A percentile compares a stretch with the other conserved stretches of the same genome.
Conservation (phyloP, 345 rosid genomes). For the Salix suchowensis region DNA sequence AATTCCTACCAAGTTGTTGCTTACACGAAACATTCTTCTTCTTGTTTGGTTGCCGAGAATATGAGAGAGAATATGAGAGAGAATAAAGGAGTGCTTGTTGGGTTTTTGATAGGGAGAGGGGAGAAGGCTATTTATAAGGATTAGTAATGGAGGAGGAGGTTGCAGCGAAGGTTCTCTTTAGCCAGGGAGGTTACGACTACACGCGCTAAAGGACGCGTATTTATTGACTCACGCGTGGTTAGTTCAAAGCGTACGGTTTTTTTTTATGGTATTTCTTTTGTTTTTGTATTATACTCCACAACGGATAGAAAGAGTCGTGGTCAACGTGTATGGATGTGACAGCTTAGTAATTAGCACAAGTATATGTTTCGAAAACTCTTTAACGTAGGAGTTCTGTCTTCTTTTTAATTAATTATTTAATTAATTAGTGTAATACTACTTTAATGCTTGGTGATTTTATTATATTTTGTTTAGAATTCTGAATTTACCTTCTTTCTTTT, state of each 20-base stretch:
- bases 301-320: slow-evolving; percentile 9
- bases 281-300: not conserved
- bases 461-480: not conserved
- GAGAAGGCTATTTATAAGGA: too few relatives aligned
- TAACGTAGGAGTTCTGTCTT: too few relatives aligned
- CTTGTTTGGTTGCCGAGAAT: slow-evolving; percentile 7
- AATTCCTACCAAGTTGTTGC: slow-evolving; percentile 73
- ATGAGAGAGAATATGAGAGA: not conserved
- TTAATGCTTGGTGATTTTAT: too few relatives aligned
- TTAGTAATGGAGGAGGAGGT: not conserved
- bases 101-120: not conserved
- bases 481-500: too few relatives aligned
- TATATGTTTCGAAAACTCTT: too few relatives aligned
- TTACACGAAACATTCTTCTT: slow-evolving; percentile 40
- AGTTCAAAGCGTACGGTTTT: not conserved
- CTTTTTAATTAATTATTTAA: too few relatives aligned
- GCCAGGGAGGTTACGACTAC: not conserved
- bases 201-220: slow-evolving; percentile 12
- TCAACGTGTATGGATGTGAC: not conserved
- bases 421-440: too few relatives aligned
- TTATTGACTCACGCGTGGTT: not conserved
- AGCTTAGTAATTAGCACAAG: too few relatives aligned
- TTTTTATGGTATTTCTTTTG: not conserved
- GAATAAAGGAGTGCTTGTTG: not conserved
- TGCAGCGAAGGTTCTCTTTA: not conserved